Base-by-base conservation (phyloP, 495 filamentous ascomycete genomes). In the Hyaloscypha finlandica region DNA sequence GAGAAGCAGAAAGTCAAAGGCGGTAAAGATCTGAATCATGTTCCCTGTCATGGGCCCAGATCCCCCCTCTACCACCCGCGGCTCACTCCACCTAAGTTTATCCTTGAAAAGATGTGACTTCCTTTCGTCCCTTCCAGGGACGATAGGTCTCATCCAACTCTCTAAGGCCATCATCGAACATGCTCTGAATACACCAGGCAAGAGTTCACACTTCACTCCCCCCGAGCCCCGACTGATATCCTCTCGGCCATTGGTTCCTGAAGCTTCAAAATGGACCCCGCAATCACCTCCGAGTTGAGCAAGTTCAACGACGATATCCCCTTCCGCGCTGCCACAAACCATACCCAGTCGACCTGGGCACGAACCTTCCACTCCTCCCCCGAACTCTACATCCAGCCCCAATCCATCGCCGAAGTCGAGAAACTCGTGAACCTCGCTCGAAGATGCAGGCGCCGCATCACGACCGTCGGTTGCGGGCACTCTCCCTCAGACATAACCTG, bases 341-440 rank as follows among this genome's bases (percentile, higher is more conserved):
- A 97, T 77, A 78, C 85, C 42, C 95, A 99, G 81, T 89, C 90
- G 72, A 99, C 96, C n/a, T 99, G 95, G 95, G 95, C 96, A 31
- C 90, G 88, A 74, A 98, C 95, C 48, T 95, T 93, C 79, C 88
- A 88, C 74, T 92, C 88, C 53, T 85, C 87, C 22, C 95, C 95
- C 0, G 93, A 97, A 78, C 86, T 97, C 65, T 97, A 92, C 77
- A 85, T 98, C 69, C 90, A 88, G 64, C 95, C 95, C 1, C 81
- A 91, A 66, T 87, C 89, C 0, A 79, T 92, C 59, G 80, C 81
- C 8, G 96, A 98, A 78, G 85, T 99, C 69, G 88, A 92, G 71
- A 91, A 96, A 77, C 81, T 90, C 66, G 84, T 97, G 48, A 89
- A 82, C 45, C 84, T 98, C 12, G 96, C 95, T 22, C 90, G 90